phyloP scores from a whole-genome alignment of 345 rosid genomes.

The Pistacia atlantica region DNA sequence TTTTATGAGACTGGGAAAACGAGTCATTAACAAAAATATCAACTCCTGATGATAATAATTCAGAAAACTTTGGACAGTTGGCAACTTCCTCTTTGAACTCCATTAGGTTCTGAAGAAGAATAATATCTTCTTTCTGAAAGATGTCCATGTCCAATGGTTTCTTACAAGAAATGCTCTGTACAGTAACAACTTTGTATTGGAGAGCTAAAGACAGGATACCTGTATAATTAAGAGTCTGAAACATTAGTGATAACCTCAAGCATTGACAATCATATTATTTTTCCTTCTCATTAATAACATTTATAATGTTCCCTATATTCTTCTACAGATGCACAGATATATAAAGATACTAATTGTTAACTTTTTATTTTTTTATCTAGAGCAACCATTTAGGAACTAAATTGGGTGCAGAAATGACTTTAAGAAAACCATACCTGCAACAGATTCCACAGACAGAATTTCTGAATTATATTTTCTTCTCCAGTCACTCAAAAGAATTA shows the following conservation, averaged over 20 bases:
- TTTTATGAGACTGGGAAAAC: slow-evolving; percentile 56
- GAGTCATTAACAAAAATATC: slow-evolving; percentile 73
- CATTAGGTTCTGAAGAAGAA: slow-evolving; percentile 61
- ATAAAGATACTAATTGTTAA: background rate
- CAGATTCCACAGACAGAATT: slow-evolving; percentile 33
- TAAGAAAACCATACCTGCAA: slow-evolving; percentile 45
- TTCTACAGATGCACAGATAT: background rate
- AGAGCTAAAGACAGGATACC: slow-evolving; percentile 50
- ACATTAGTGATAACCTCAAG: slow-evolving; percentile 16
- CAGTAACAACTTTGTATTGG: slow-evolving; percentile 38
- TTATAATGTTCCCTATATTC: background rate
- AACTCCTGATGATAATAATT: slow-evolving; percentile 52
- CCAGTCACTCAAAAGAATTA: slow-evolving; percentile 62
- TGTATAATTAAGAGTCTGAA: slow-evolving; percentile 29
- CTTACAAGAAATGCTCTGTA: slow-evolving; percentile 29
- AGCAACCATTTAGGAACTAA: background rate
- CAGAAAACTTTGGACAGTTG: slow-evolving; percentile 51
- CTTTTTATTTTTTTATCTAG: background rate
- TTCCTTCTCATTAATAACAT: background rate
- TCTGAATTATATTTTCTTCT: slow-evolving; percentile 30
- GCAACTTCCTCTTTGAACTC: slow-evolving; percentile 59
- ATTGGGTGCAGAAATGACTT: background rate
- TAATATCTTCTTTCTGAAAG: slow-evolving; percentile 32
- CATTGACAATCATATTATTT: background rate
- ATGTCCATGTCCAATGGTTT: slow-evolving; percentile 32